phyloP scores from a whole-genome alignment of 2,329 filamentous ascomycete species.

The Ceratocystis diversiconidia region DNA sequence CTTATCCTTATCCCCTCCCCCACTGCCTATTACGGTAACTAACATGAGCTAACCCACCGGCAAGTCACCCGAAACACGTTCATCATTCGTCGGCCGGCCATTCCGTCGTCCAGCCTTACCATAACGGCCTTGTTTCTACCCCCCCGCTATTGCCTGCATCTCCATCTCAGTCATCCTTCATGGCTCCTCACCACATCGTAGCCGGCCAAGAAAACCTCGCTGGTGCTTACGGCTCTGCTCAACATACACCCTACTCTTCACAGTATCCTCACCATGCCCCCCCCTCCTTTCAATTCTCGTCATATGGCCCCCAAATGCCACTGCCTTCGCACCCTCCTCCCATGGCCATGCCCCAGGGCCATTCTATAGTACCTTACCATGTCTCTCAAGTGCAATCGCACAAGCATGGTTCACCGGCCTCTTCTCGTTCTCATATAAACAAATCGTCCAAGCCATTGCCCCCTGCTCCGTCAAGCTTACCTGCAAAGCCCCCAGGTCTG shows the following conservation, averaged over 20 bases:
- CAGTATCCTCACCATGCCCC: neutral
- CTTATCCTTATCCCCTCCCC: conserved; percentile 5
- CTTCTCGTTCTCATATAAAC: neutral
- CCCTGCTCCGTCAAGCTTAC: conserved; percentile 8
- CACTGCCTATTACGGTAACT: conserved; percentile 14
- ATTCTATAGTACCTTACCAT: neutral
- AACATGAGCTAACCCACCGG: conserved; percentile 13
- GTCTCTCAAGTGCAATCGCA: neutral
- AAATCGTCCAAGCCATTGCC: conserved; percentile 1
- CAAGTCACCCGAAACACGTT: neutral
- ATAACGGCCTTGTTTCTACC: neutral
- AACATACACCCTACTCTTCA: neutral
- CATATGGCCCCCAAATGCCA: neutral
- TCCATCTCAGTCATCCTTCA: neutral
- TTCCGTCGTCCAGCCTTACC: neutral
- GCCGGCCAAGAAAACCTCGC: neutral
- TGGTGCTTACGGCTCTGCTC: neutral
- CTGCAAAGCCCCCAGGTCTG: conserved; percentile 11
- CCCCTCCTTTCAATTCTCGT: neutral
- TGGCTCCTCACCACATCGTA: conserved; percentile 8
- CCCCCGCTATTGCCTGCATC: neutral
- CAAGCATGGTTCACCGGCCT: neutral
- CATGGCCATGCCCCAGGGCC: neutral
- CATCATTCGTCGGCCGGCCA: neutral
- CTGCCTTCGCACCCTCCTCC: neutral